A percentile compares a stretch with the other conserved stretches of the same genome.
These are phyloP conservation scores for Aspergillus spinulosporus DNA, from an alignment of 2,329 filamentous ascomycete genomes.

Conservation along the genomic window DNA sequence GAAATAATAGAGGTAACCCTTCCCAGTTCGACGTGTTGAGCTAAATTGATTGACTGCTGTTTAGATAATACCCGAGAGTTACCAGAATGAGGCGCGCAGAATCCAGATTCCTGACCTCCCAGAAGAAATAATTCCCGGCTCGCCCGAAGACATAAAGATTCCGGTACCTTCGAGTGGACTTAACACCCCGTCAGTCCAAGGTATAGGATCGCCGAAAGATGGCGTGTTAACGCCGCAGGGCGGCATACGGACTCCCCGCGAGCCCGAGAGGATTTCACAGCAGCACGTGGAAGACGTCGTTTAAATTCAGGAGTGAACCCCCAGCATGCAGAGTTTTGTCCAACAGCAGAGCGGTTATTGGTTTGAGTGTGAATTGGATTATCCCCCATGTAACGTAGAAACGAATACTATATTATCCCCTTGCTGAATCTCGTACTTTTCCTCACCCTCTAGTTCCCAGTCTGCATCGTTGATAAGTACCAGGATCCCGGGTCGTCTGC, in stretches of 20 bases:
- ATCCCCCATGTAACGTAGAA: constrained; percentile 93
- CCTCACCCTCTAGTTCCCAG: constrained; percentile 97
- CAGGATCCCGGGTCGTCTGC: constrained; percentile 87
- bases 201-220: constrained; percentile 42
- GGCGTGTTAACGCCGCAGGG: constrained; percentile 47
- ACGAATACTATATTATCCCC: constrained; percentile 93
- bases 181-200: constrained; percentile 46
- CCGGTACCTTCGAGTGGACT: constrained; percentile 64
- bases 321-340: constrained; percentile 5
- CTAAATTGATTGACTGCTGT: constrained; percentile 17
- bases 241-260: constrained; percentile 44
- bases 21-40: neutral
- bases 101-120: constrained; percentile 76
- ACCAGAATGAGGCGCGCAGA: constrained; percentile 92
- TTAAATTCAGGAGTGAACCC: constrained; percentile 23
- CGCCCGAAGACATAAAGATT: constrained; percentile 78
- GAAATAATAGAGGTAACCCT: constrained; percentile 83
- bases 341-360: neutral
- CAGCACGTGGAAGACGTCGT: constrained; percentile 49
- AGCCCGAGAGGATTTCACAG: constrained; percentile 46
- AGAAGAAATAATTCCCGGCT: constrained; percentile 68
- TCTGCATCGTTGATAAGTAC: constrained; percentile 97
- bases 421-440: constrained; percentile 77
- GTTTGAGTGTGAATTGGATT: constrained; percentile 18
- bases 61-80: constrained; percentile 89